Conservation (phyloP, 768 basidiomycete species). For the Roridomyces roridus region DNA sequence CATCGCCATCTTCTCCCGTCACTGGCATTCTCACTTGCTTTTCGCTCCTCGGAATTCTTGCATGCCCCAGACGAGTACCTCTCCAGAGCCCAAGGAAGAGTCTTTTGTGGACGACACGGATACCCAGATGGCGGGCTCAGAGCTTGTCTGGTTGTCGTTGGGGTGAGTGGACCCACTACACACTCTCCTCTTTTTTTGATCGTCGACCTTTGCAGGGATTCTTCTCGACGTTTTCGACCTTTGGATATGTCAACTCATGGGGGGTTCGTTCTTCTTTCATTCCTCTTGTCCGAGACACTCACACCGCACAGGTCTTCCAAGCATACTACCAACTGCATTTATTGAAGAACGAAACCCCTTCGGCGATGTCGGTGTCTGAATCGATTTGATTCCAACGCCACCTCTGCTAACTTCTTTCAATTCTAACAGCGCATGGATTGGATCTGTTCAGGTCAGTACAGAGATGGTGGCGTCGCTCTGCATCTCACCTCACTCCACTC, state of each 20-base stretch:
- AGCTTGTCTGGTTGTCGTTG: slow-evolving; percentile 47
- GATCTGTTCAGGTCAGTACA: slow-evolving; percentile 67
- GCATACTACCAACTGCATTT: slow-evolving; percentile 67
- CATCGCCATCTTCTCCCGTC: too few species aligned
- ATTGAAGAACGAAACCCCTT: slow-evolving; percentile 44
- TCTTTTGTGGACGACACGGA: neutral
- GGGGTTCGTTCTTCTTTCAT: slow-evolving; percentile 69
- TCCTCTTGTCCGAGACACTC: too few species aligned
- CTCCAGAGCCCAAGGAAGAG: too few species aligned
- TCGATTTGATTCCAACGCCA: slow-evolving; percentile 37
- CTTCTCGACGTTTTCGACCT: slow-evolving; percentile 35
- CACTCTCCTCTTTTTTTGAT: neutral
- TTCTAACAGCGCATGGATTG: slow-evolving; percentile 86
- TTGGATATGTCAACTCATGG: slow-evolving; percentile 79
- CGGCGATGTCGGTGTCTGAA: slow-evolving; percentile 63
- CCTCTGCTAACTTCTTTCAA: neutral
- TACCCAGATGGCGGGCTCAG: slow-evolving; percentile 47
- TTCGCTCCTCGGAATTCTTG: too few species aligned
- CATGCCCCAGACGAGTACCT: too few species aligned
- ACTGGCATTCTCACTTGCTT: too few species aligned
- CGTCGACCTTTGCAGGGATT: slow-evolving; percentile 6
- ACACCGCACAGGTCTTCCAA: slow-evolving; percentile 74
- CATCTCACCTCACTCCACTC: neutral
- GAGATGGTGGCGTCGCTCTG: too few species aligned
- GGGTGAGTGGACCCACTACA: slow-evolving; percentile 29